Percentiles rank a stretch among this genome's conserved stretches.
These are phyloP conservation scores for Phaeophleospora eucalypticola DNA, from an alignment of 2,329 filamentous ascomycete species.

Conservation along the genomic window DNA sequence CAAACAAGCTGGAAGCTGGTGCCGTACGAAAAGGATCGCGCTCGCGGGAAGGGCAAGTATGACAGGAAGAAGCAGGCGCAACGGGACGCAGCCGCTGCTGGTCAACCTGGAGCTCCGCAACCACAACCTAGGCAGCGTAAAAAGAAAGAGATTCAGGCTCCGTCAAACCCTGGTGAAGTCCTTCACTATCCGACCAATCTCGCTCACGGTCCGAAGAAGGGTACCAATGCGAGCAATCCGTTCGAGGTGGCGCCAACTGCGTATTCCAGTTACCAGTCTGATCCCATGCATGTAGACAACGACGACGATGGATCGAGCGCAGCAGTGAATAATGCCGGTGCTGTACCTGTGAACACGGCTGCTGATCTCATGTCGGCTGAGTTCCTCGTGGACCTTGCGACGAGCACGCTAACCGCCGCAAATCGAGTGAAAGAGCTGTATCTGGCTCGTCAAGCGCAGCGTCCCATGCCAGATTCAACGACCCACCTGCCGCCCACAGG, in stretches of 20 bases:
- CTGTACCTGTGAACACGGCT: constrained; percentile 10
- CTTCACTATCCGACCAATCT: constrained; percentile 24
- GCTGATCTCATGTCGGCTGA: constrained; percentile 27
- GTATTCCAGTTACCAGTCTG: neutral
- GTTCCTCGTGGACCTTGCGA: constrained; percentile 25
- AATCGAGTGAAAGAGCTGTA: constrained; percentile 23
- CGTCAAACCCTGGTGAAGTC: constrained; percentile 11
- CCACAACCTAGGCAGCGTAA: neutral
- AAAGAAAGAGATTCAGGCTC: constrained; percentile 9
- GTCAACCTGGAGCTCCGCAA: neutral
- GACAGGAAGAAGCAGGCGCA: constrained; percentile 3
- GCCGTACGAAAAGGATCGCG: constrained; percentile 21
- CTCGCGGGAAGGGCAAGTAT: constrained; percentile 18
- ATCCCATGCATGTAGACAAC: constrained; percentile 1
- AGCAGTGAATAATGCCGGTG: neutral
- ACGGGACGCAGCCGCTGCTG: neutral
- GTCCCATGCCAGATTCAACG: constrained; percentile 13
- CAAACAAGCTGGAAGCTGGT: constrained; percentile 26
- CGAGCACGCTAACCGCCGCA: constrained; percentile 22
- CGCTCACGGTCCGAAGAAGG: constrained; percentile 23
- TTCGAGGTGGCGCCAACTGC: neutral
- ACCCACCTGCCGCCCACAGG: constrained; percentile 15
- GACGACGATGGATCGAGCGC: neutral
- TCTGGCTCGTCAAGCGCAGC: constrained; percentile 19
- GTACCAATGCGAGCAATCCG: constrained; percentile 1